These are phyloP conservation scores for Luzula sylvatica DNA, from an alignment of 176 grass and related monocot species.

Conservation along the genomic window DNA sequence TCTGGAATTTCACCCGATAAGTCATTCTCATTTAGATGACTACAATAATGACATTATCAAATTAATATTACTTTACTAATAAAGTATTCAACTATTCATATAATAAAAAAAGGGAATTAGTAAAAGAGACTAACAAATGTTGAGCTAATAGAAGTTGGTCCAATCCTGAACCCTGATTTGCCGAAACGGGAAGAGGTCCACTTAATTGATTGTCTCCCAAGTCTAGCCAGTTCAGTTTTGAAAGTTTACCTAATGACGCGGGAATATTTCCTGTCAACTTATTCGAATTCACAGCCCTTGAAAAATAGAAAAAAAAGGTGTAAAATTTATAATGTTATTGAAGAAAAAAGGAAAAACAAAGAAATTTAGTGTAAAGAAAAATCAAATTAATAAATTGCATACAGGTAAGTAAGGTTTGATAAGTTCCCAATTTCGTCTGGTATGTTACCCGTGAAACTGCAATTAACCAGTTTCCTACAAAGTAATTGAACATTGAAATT, in stretches of 20 bases:
- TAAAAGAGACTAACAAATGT: constrained; percentile 48
- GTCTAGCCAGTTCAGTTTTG: constrained; percentile 42
- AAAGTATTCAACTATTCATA: not conserved
- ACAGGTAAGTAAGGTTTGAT: constrained; percentile 40
- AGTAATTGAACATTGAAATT: constrained; percentile 10
- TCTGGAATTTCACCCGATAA: constrained; percentile 51
- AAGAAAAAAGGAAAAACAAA: too few species aligned
- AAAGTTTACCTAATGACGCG: constrained; percentile 54
- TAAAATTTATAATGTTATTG: not conserved
- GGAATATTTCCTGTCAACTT: constrained; percentile 47
- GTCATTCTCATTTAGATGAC: constrained; percentile 64
- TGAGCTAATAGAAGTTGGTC: constrained; percentile 40
- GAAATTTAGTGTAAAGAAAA: not conserved
- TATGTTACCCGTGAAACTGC: constrained; percentile 49
- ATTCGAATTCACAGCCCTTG: constrained; percentile 55
- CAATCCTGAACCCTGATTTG: constrained; percentile 36
- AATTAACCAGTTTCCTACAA: constrained; percentile 38
- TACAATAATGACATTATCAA: constrained; percentile 20
- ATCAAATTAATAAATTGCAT: constrained; percentile 18
- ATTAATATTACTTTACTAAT: not conserved
- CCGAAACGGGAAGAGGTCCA: constrained; percentile 42
- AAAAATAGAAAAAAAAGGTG: not conserved
- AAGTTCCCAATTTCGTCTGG: constrained; percentile 63
- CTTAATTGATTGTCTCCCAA: constrained; percentile 49
- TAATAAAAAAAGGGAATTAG: not conserved